phyloP scores from a whole-genome alignment of 495 filamentous ascomycete genomes.

The Thermothielavioides terrestris region DNA sequence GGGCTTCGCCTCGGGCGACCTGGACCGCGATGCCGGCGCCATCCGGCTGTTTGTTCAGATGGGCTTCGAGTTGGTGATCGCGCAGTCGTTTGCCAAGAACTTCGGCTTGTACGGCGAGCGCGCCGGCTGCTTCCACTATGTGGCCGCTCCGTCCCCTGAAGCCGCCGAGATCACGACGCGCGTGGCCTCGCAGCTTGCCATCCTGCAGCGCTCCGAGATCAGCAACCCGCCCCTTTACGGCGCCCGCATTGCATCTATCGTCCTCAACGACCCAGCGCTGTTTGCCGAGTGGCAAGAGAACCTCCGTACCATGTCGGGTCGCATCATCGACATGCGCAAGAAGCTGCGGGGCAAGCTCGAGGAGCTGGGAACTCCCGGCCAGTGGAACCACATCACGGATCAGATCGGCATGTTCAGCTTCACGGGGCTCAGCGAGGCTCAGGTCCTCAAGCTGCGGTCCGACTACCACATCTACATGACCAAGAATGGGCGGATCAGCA shows the following conservation, averaged over 20 bases:
- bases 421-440: conserved; percentile 77
- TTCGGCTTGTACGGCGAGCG: conserved; percentile 97
- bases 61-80: conserved; percentile 92
- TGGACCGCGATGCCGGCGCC: conserved; percentile 77
- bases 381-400: conserved; percentile 92
- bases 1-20: conserved; percentile 90
- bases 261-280: conserved; percentile 73
- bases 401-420: conserved; percentile 99
- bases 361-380: conserved; percentile 72
- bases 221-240: conserved; percentile 94
- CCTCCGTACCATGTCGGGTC: conserved; percentile 83
- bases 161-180: conserved; percentile 52
- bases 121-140: conserved; percentile 92
- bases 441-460: conserved; percentile 71
- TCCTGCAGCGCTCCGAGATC: conserved; percentile 94
- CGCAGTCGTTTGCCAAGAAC: conserved; percentile 98
- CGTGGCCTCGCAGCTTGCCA: conserved; percentile 81
- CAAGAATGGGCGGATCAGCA: conserved; percentile 94
- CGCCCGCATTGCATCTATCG: conserved; percentile 70
- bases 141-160: conserved; percentile 62
- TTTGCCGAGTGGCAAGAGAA: conserved; percentile 96
- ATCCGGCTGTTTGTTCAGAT: conserved; percentile 88
- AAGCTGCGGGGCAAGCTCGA: conserved; percentile 69
- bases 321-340: conserved; percentile 83
- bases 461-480: conserved; percentile 96